Base-by-base conservation (phyloP, 2,329 filamentous ascomycete species). In the Hypoxylon sp. region DNA sequence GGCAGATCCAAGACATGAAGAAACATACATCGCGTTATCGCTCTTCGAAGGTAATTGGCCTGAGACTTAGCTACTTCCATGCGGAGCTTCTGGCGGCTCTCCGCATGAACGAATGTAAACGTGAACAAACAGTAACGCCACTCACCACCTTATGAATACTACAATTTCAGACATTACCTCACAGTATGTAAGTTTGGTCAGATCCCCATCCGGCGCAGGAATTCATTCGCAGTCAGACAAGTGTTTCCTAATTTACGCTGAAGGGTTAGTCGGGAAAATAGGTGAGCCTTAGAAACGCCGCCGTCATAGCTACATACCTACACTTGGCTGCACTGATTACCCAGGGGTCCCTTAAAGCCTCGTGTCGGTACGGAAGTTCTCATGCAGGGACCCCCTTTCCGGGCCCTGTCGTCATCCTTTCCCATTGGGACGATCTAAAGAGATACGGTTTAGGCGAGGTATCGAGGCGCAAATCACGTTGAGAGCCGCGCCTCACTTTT, bases 21-120 rank as follows among this genome's bases (percentile, higher is more conserved):
- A 33, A 44, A 54, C 55, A 62, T 51, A 48, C 53, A 44, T 64
- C 53, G 59, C 56, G 40, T 33, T 57, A 61, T 63, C 33, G 49
- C 40, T 40, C 63, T 50, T 61, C 49, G 36, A 64, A 67, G 54
- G 60, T 67, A 67, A 65, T 70, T 55, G 42, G 61, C 65, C 60
- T 64, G 59, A 69, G 67, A 70, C 66, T 24, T 49, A 22, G 52
- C 42, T 46, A 40, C 53, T 30, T 22, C 36, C 22, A 40, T 58
- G 40, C 52, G 40, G 63, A 32, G 53, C 26, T 42, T 62, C 38
- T 55, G 45, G 28, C 69, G 67, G 66, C 64, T 55, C 46, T 67
- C 69, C 66, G 69, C 69, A 70, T 70, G 64, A 66, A 59, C 64
- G 36, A 52, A 60, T 49, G 64, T 46, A 61, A 70, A 69, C 67